A percentile compares a stretch with the other conserved stretches of the same genome.
Evolutionary conservation across 345 rosid species (phyloP).

Genomic region (Eucalyptus regnans): DNA sequence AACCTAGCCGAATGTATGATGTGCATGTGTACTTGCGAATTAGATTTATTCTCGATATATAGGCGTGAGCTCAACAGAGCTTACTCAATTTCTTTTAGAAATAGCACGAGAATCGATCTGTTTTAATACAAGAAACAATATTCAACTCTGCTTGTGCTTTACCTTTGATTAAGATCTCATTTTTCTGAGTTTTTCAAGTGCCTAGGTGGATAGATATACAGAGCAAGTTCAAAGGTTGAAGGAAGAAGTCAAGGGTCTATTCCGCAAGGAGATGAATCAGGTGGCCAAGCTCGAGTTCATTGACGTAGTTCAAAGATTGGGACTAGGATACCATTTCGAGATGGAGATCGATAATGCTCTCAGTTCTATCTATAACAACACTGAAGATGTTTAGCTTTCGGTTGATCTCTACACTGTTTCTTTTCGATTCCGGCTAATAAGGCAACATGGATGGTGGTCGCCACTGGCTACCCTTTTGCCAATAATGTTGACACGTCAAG

Average conservation of each 20-base stretch:
- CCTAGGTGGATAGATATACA: background rate
- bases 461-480: too few species aligned
- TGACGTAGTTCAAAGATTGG: constrained; percentile 2
- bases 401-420: background rate
- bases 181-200: background rate
- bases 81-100: too few species aligned
- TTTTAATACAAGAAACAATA: too few species aligned
- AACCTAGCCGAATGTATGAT: background rate
- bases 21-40: background rate
- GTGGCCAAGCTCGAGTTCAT: background rate
- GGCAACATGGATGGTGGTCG: constrained; percentile 7
- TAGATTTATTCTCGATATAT: too few species aligned
- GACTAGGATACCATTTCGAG: background rate
- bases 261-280: background rate
- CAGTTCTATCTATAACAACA: background rate
- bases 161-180: background rate
- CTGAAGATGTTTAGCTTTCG: background rate
- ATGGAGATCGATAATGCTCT: background rate
- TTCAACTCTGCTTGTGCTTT: too few species aligned
- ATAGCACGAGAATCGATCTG: too few species aligned
- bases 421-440: constrained; percentile 1
- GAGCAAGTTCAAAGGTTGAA: background rate
- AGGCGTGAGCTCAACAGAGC: background rate
- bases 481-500: too few species aligned
- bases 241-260: background rate